Evolutionary conservation across 2,329 filamentous ascomycete genomes (phyloP), one percentile per base, ranked within the genome.

Genomic region (Fusarium incarnatum): DNA sequence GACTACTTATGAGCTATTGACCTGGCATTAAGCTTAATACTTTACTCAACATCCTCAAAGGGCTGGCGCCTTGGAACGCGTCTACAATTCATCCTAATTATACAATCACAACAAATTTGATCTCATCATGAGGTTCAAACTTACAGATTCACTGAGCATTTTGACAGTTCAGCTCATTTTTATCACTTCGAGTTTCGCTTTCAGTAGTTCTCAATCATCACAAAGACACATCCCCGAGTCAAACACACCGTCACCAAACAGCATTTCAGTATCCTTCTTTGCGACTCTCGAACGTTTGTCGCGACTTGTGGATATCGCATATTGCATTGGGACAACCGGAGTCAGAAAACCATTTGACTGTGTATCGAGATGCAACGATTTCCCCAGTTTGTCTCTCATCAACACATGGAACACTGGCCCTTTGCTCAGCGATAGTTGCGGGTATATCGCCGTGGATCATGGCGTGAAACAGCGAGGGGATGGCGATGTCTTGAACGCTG

Each of bases 231-330:
- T 10, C 8, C 32, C 30, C 22, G 10, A 15, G 25, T 23, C 53
- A 27, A 34, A 20, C 41, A n/a, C 63, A 44, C 57, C 25, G 70
- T 96, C 59, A 25, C 46, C 90, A 92, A 7, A 76, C 81, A 28
- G 76, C 83, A 25, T 86, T 59, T 71, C 69, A 18, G 37, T 70
- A 11, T 11, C 61, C 3, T 65, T 98, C 66, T 98, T 97, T 81
- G 83, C 87, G 62, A 90, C 93, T 20, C 89, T 99, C 16, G 94
- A 98, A 80, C 92, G 97, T 75, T 85, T 95, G 58, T 89, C 95
- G n/a, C 91, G 94, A 56, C 87, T 98, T 27, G 95, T 98, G 68
- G 96, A 99, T 79, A 96, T 98, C 64, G 85, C 94, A 49, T 98
- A 98, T 81, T 99, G 96, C 79, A 92, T 98, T 62, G 94, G 94